phyloP scores from a whole-genome alignment of 805 yeast species.

The Zygotorulaspora sp. region DNA sequence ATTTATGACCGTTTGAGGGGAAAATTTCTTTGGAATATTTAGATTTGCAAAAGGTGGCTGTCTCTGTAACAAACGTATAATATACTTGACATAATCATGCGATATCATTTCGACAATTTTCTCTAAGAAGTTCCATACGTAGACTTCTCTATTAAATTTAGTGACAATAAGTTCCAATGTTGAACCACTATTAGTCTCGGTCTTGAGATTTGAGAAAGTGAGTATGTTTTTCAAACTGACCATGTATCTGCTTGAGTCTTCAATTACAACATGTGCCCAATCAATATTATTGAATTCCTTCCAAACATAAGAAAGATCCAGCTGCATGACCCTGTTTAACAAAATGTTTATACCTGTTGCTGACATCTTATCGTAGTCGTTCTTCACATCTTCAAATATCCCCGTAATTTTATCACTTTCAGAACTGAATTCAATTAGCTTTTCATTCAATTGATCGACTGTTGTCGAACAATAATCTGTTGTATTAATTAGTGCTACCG shows the following conservation, averaged over 20 bases:
- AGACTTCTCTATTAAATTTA: conserved; percentile 62
- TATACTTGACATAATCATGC: conserved; percentile 50
- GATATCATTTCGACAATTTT: conserved; percentile 64
- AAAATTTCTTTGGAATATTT: conserved; percentile 18
- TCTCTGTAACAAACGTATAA: conserved; percentile 58
- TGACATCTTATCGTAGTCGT: conserved; percentile 53
- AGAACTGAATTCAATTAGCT: conserved; percentile 42
- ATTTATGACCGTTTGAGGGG: conserved; percentile 25
- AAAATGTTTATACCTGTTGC: conserved; percentile 53
- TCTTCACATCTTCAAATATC: conserved; percentile 52
- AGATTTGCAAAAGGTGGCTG: conserved; percentile 48
- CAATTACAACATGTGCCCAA: conserved; percentile 66
- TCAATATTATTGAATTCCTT: conserved; percentile 73
- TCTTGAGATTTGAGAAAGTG: conserved; percentile 6
- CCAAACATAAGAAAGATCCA: conserved; percentile 69
- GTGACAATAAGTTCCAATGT: conserved; percentile 43
- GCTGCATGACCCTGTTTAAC: conserved; percentile 49
- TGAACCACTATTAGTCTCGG: conserved; percentile 28
- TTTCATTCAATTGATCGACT: conserved; percentile 68
- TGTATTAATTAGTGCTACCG: conserved; percentile 75
- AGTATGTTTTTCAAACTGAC: conserved; percentile 50
- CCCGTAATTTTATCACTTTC: conserved; percentile 40
- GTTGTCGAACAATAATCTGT: conserved; percentile 86
- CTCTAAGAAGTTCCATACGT: conserved; percentile 69
- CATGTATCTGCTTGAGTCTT: conserved; percentile 69